phyloP scores from a whole-genome alignment of 176 grass and related monocot species.

The Sorghum bicolor region Sorghum_bicolor_NCBIv3 NC_012874.2:2894501-2895000 shows the following conservation, averaged over 20 bases:
- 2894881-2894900: background rate
- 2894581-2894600: background rate
- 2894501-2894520: background rate
- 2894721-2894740: background rate
- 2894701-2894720: background rate
- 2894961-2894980: background rate
- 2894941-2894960: background rate
- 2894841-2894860: background rate
- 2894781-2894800: conserved; percentile 2
- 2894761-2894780: background rate
- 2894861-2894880: background rate
- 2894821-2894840: background rate
- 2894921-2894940: background rate
- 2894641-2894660: background rate
- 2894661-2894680: background rate
- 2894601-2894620: background rate
- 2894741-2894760: background rate
- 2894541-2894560: background rate
- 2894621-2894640: background rate
- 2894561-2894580: background rate
- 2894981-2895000: background rate
- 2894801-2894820: background rate
- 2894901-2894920: background rate
- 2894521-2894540: background rate
- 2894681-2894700: background rate